Base-by-base conservation (phyloP, 2,329 filamentous ascomycete genomes). In the Pseudogymnoascus sp. region DNA sequence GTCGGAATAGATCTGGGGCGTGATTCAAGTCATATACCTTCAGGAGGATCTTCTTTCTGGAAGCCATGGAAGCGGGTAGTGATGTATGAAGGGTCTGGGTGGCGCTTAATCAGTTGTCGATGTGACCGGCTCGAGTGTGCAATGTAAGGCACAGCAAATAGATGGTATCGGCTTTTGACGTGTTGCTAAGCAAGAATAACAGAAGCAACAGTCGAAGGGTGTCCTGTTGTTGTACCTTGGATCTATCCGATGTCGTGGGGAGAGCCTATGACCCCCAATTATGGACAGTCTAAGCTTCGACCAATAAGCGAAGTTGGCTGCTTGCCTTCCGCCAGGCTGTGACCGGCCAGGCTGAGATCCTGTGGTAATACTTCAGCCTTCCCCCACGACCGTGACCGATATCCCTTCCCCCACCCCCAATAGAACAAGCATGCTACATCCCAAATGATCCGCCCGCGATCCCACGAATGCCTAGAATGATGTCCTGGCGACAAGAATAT, bases 401-500 rank as follows among this genome's bases (percentile, higher is more conserved):
- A 29, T 29, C 26, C 50, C 29, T 11, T 10, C 29, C 42, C 1
- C 26, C 50, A n/a, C 16, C 16, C 16, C 42, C 33, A 56, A 56
- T 56, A 56, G 50, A 33, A 56, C 50, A 33, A 33, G 16, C n/a
- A 21, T 56, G 11, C 10, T 56, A 56, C 29, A 56, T 56, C 50
- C 21, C 29, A 33, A 21, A 56, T 56, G 50, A n/a, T 33, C 50
- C 16, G 16, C 50, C 21, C 50, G 13, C 29, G 16, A 29, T 35
- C 50, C 50, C 50, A 56, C 50, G 6, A 67, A 53, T 61, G 64
- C 33, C 26, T 21, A 69, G 62, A 60, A 72, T 71, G 70, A 61
- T 68, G 68, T 69, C 71, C 29, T 96, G 93, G 90, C 84, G 87
- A 71, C 86, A 90, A 68, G 89, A 96, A 71, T 97, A 96, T 75